phyloP scores from a whole-genome alignment of 305 asterid genomes.

The Coffea humblotiana region DNA sequence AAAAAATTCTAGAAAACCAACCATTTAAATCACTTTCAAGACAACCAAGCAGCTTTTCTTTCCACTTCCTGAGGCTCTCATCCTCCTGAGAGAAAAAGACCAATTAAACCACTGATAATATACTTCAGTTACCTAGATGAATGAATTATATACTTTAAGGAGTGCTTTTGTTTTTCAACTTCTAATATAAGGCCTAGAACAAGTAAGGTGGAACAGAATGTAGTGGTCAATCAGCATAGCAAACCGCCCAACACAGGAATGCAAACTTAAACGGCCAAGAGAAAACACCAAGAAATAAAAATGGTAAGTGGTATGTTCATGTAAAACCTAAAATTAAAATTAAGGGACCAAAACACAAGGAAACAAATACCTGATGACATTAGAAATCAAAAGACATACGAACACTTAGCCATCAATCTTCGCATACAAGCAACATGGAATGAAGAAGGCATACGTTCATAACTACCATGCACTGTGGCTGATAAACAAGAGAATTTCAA shows the following conservation, averaged over 20 bases:
- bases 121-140: not conserved
- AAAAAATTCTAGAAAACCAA: constrained; percentile 25
- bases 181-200: not conserved
- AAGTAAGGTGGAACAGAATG: not conserved
- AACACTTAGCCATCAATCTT: not conserved
- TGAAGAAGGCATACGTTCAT: not conserved
- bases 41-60: constrained; percentile 81
- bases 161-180: not conserved
- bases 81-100: constrained; percentile 52
- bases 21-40: constrained; percentile 70
- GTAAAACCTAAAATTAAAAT: not conserved
- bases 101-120: constrained; percentile 3
- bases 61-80: constrained; percentile 80
- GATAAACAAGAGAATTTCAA: not conserved
- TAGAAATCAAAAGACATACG: not conserved
- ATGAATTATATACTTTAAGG: not conserved
- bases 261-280: not conserved
- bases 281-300: not conserved
- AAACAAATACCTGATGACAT: not conserved
- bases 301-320: not conserved
- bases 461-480: not conserved
- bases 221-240: not conserved
- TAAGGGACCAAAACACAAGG: not conserved
- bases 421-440: not conserved
- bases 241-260: not conserved